Evolutionary conservation across 2,329 filamentous ascomycete genomes (phyloP).

Genomic region (Stachybotrys elegans): DNA sequence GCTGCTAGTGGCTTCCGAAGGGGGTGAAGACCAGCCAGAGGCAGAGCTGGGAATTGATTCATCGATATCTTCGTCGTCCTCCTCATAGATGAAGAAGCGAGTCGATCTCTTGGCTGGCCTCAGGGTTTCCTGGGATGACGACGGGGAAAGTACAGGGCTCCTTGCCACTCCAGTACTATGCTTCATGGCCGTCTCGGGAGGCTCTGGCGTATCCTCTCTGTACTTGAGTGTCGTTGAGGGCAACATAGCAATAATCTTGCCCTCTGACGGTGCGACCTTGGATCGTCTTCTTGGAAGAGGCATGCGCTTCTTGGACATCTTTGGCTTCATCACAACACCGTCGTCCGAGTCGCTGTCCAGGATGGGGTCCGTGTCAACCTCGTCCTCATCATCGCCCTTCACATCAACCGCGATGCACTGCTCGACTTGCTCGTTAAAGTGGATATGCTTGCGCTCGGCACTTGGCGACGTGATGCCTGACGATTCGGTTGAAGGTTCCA

Average conservation of each 20-base stretch:
- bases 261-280: slow-evolving; percentile 51
- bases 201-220: slow-evolving; percentile 69
- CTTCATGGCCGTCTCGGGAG: slow-evolving; percentile 56
- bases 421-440: slow-evolving; percentile 93
- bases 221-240: slow-evolving; percentile 87
- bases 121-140: slow-evolving; percentile 78
- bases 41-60: slow-evolving; percentile 22
- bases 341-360: slow-evolving; percentile 69
- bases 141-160: slow-evolving; percentile 58
- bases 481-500: slow-evolving; percentile 61
- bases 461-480: slow-evolving; percentile 64
- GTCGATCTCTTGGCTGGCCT: slow-evolving; percentile 63
- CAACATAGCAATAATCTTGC: slow-evolving; percentile 82
- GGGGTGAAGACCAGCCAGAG: slow-evolving; percentile 26
- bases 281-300: slow-evolving; percentile 38
- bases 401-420: slow-evolving; percentile 92
- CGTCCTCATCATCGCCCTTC: slow-evolving; percentile 73
- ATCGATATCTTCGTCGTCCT: slow-evolving; percentile 50
- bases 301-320: slow-evolving; percentile 51
- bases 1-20: slow-evolving; percentile 13
- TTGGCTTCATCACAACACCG: slow-evolving; percentile 76
- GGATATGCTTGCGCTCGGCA: slow-evolving; percentile 76
- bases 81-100: slow-evolving; percentile 58
- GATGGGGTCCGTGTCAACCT: slow-evolving; percentile 50
- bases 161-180: slow-evolving; percentile 45